These are phyloP conservation scores for Globisporangium irregulare DNA, from an alignment of 352 stramenopile genomes.

Conservation along the genomic window DNA sequence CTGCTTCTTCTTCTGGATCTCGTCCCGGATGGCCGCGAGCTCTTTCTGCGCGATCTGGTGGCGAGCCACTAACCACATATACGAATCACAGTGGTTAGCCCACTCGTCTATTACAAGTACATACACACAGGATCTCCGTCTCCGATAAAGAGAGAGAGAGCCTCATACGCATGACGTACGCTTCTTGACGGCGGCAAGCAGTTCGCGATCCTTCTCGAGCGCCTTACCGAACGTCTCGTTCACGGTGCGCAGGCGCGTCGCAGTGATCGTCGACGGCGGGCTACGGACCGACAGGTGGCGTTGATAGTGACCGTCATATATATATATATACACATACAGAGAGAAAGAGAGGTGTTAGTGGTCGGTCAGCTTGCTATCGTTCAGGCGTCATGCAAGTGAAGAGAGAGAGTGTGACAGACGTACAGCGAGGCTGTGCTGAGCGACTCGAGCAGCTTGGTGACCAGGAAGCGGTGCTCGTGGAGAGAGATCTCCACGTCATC, in stretches of 20 bases:
- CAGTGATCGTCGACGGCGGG: conserved; percentile 71
- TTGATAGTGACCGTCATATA: neutral
- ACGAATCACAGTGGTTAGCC: conserved; percentile 1
- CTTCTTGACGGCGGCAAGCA: conserved; percentile 72
- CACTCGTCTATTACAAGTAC: neutral
- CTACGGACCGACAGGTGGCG: conserved; percentile 16
- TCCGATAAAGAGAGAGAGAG: neutral
- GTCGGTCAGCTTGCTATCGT: neutral
- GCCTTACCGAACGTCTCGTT: conserved; percentile 76
- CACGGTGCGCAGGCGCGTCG: conserved; percentile 66
- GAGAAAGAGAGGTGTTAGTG: neutral
- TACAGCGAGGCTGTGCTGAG: conserved; percentile 51
- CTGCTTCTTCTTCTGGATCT: conserved; percentile 71
- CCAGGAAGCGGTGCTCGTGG: conserved; percentile 81
- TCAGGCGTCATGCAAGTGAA: neutral
- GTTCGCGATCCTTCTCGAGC: conserved; percentile 72
- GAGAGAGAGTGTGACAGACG: neutral
- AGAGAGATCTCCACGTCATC: conserved; percentile 71
- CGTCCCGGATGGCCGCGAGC: conserved; percentile 45
- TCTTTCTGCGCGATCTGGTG: conserved; percentile 76
- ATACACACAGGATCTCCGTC: neutral
- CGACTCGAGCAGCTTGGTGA: conserved; percentile 81
- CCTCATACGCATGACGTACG: conserved; percentile 32
- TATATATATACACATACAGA: neutral
- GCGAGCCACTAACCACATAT: conserved; percentile 36